Base-by-base conservation (phyloP, 352 stramenopile genomes). In the Phytophthora foliorum region DNA sequence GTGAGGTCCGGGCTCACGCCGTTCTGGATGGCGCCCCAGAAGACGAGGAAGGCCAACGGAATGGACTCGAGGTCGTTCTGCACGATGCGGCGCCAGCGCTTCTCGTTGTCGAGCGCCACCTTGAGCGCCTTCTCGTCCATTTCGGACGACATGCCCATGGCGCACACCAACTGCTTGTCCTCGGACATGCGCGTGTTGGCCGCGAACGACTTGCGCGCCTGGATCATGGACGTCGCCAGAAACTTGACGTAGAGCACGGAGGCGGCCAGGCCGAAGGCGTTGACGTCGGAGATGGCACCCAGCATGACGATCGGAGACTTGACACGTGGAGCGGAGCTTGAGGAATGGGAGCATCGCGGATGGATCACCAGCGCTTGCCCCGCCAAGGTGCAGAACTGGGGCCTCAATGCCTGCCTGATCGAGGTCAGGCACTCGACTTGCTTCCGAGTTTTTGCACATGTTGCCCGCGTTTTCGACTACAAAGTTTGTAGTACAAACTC, bases 61-160 rank as follows among this genome's bases (percentile, higher is more conserved):
- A 90, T 82, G 32, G 81, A 85, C 67, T 88, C 81, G 25, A 87
- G 45, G 52, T 90, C 81, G 68, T 90, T 90, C 52, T 74, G 63
- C 46, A 87, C 63, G 56, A 90, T 90, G 42, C 78, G 75, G 16
- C 75, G 68, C 79, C 82, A 90, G 16, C 82, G 75, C 46, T 70
- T 48, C 66, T 88, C 79, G 34, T 76, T 62, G 21, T 76, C 52
- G 21, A 56, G 58, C 27, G 75, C 72, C 16, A 68, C 34, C 27
- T 69, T 67, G 13, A 72, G 59, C 22, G 50, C 42, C 63, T 67
- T 72, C 19, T 78, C 75, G 17, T 63, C 41, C 63, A 68, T 48
- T 41, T 74, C 34, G 22, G 41, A 45, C 24, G 51, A 63, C 52
- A 74, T 32, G 13, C 69, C 69, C 57, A 67, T 73, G 48, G 57